Conservation (phyloP, 768 basidiomycete genomes). For the Filobasidium floriforme region DNA sequence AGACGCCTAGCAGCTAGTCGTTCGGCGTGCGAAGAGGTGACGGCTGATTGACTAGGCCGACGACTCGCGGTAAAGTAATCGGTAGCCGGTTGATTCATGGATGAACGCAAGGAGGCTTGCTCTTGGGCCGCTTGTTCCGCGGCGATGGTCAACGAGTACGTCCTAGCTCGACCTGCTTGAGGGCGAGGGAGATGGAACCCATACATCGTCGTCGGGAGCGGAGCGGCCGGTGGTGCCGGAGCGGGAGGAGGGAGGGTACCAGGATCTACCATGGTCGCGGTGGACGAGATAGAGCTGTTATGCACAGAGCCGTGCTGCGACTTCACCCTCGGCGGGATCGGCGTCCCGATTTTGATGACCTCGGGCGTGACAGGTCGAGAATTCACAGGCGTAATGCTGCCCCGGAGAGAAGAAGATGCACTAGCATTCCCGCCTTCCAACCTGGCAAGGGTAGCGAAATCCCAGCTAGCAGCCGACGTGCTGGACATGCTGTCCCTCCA, state of each 20-base stretch:
- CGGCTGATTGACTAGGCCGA: neutral
- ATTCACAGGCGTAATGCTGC: neutral
- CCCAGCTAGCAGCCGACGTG: neutral
- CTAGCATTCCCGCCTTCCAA: neutral
- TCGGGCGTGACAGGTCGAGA: neutral
- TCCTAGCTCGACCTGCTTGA: slow-evolving; percentile 14
- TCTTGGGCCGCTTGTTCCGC: neutral
- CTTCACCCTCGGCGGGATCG: neutral
- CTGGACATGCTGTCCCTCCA: slow-evolving; percentile 13
- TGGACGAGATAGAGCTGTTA: neutral
- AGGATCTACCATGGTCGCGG: neutral
- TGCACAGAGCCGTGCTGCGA: neutral
- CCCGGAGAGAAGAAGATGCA: neutral
- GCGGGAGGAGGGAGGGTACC: neutral
- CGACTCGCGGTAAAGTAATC: neutral
- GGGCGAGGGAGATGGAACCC: slow-evolving; percentile 21
- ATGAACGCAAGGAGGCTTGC: neutral
- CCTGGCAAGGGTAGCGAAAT: neutral
- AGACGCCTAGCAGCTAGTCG: neutral
- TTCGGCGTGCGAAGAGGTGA: neutral
- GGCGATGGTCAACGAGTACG: neutral
- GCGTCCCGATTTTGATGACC: neutral
- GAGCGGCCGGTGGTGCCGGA: neutral
- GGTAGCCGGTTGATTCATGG: neutral
- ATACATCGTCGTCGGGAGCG: slow-evolving; percentile 11